Evolutionary conservation across 2,329 filamentous ascomycete genomes (phyloP).

Genomic region (Curvularia sp.): DNA sequence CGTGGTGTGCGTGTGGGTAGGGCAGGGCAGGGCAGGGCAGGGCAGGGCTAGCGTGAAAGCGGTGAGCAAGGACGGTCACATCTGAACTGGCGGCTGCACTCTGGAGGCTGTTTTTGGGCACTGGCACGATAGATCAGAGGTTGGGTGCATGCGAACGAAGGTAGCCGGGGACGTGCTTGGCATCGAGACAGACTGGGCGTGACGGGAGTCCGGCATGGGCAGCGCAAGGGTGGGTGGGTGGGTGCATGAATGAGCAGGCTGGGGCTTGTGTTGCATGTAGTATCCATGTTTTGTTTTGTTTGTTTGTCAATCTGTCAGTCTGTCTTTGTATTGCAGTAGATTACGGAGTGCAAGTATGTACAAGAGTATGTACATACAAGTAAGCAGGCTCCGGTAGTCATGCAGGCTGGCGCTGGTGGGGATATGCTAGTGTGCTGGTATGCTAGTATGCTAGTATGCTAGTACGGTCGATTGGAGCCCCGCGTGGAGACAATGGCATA

Average conservation of each 20-base stretch:
- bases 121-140: conserved; percentile 39
- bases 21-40: conserved; percentile 1
- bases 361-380: background rate
- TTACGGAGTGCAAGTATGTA: background rate
- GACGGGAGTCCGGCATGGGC: conserved; percentile 8
- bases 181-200: conserved; percentile 16
- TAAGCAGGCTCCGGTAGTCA: background rate
- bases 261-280: background rate
- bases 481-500: conserved; percentile 8
- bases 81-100: conserved; percentile 31
- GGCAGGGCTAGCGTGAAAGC: conserved; percentile 32
- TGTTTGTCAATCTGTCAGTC: background rate
- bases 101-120: conserved; percentile 21
- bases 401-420: conserved; percentile 8
- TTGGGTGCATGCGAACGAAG: conserved; percentile 28
- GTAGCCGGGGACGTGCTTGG: conserved; percentile 14
- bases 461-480: conserved; percentile 11
- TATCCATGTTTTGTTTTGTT: background rate
- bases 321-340: too few species aligned
- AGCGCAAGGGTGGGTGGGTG: background rate
- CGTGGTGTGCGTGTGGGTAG: background rate
- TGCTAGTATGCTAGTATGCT: conserved; percentile 3
- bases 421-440: conserved; percentile 6
- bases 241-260: background rate
- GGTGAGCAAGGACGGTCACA: conserved; percentile 46